Conservation (phyloP, 176 grass and related monocot genomes). For the Elymus sibiricus region DNA sequence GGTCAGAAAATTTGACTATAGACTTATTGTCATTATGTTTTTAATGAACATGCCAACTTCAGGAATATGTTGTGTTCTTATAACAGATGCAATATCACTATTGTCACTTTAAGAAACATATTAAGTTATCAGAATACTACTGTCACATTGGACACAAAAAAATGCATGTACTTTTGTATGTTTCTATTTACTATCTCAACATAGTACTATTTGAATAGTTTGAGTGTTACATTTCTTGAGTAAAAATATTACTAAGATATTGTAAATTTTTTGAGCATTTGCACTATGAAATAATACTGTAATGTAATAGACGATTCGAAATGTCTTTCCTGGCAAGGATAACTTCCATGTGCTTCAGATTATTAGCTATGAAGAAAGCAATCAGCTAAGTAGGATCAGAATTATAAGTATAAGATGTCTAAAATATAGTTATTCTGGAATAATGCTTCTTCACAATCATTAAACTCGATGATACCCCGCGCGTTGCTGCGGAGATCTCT, state of each 20-base stretch:
- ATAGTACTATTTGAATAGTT: background rate
- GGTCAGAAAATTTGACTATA: background rate
- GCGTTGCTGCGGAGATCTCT: no score
- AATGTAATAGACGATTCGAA: background rate
- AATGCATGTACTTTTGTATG: background rate
- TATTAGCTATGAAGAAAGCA: background rate
- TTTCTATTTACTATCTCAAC: background rate
- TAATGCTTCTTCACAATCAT: background rate
- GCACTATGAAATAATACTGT: background rate
- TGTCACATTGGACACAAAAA: background rate
- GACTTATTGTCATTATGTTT: background rate
- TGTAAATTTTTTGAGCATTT: background rate
- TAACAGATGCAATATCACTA: background rate
- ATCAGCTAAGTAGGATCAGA: background rate
- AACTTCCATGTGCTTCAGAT: background rate
- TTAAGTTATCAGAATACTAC: background rate
- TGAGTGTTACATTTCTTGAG: background rate
- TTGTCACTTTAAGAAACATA: background rate
- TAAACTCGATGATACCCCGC: background rate
- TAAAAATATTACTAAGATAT: background rate
- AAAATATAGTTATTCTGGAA: background rate
- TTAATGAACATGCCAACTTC: background rate
- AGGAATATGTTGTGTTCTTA: background rate
- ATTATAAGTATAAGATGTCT: background rate
- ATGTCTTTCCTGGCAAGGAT: background rate